Percentiles rank a stretch among this genome's conserved stretches.
phyloP scores from a whole-genome alignment of 148 eudicot genomes.

The Selenicereus undatus region DNA sequence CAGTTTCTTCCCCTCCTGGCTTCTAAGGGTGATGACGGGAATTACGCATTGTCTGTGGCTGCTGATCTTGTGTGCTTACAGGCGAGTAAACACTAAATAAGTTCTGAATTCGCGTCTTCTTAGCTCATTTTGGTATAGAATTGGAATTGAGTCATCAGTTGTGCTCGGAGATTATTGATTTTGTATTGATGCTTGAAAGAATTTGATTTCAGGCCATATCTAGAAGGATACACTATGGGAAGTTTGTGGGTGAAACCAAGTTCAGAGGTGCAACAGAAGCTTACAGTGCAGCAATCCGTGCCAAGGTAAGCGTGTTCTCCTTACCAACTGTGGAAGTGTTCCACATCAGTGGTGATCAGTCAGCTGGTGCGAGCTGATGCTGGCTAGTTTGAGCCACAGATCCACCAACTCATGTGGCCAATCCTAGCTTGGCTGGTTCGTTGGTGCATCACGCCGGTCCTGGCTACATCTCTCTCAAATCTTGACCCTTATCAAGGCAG shows the following conservation, averaged over 20 bases:
- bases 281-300: conserved; percentile 58
- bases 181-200: not conserved
- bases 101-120: not conserved
- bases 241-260: conserved; percentile 84
- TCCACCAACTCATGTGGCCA: too few relatives aligned
- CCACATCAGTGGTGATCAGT: not conserved
- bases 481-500: too few relatives aligned
- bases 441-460: too few relatives aligned
- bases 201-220: conserved; percentile 60
- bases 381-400: too few relatives aligned
- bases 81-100: conserved; percentile 29
- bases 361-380: too few relatives aligned
- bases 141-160: not conserved
- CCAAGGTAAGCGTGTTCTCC: conserved; percentile 39
- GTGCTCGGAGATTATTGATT: not conserved
- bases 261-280: conserved; percentile 55
- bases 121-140: not conserved
- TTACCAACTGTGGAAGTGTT: too few relatives aligned
- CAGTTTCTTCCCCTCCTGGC: conserved; percentile 52
- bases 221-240: conserved; percentile 83
- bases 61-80: conserved; percentile 78
- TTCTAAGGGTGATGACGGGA: conserved; percentile 68
- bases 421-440: too few relatives aligned
- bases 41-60: conserved; percentile 57
- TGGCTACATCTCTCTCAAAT: too few relatives aligned